Evolutionary conservation across 768 basidiomycete species (phyloP).

Genomic region (Hortiboletus flavorubellus): DNA sequence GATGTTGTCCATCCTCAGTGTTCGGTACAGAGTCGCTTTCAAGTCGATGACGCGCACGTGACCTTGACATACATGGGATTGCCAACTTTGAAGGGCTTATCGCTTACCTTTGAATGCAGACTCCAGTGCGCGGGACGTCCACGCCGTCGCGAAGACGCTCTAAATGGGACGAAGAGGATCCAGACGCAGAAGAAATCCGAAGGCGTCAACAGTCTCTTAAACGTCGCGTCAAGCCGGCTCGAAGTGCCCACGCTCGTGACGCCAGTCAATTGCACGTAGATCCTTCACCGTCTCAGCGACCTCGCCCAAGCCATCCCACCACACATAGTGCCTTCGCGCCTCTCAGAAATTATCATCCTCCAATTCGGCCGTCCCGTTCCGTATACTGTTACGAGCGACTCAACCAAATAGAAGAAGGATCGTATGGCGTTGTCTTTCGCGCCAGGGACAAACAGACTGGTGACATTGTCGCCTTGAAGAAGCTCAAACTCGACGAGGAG

Average conservation of each 20-base stretch:
- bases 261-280: slow-evolving; percentile 15
- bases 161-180: slow-evolving; percentile 62
- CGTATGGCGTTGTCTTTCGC: slow-evolving; percentile 96
- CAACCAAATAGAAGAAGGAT: slow-evolving; percentile 98
- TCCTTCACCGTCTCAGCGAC: slow-evolving; percentile 17
- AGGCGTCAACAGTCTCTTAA: slow-evolving; percentile 43
- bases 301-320: slow-evolving; percentile 11
- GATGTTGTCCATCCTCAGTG: slow-evolving; percentile 14
- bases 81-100: background rate
- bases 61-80: background rate
- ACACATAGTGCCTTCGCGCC: slow-evolving; percentile 73
- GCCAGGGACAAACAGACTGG: slow-evolving; percentile 93
- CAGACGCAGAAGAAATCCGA: slow-evolving; percentile 38
- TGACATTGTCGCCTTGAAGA: slow-evolving; percentile 96
- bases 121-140: slow-evolving; percentile 27
- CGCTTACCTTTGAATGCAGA: slow-evolving; percentile 33
- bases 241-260: slow-evolving; percentile 18
- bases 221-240: slow-evolving; percentile 47
- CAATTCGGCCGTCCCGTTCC: slow-evolving; percentile 82
- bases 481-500: slow-evolving; percentile 97
- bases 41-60: slow-evolving; percentile 8
- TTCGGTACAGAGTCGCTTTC: background rate
- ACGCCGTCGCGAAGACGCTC: slow-evolving; percentile 72
- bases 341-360: slow-evolving; percentile 70
- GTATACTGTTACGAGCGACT: slow-evolving; percentile 92